Percentiles rank a stretch among this genome's conserved stretches.
phyloP scores from a whole-genome alignment of 805 yeast species.

The Ogataea populi-albae region DNA sequence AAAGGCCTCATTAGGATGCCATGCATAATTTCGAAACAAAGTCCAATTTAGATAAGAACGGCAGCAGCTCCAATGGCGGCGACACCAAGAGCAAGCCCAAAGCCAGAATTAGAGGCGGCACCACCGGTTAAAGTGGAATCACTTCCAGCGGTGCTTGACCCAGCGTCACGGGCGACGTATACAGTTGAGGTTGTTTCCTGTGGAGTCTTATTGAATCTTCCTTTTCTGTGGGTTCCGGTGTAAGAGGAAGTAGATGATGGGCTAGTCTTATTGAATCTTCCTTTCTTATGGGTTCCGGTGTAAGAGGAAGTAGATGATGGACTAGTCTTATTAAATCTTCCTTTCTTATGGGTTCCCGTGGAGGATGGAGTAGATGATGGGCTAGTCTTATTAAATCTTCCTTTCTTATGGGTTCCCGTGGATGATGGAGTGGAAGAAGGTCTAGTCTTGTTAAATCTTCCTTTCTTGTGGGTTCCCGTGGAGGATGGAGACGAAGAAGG shows the following conservation, averaged over 20 bases:
- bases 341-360: conserved; percentile 43
- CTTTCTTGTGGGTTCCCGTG: conserved; percentile 43
- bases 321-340: conserved; percentile 50
- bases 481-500: conserved; percentile 29
- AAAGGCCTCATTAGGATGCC: too few species aligned
- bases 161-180: conserved; percentile 23
- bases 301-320: conserved; percentile 30
- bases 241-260: conserved; percentile 28
- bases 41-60: conserved; percentile 13
- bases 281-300: conserved; percentile 53
- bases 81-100: conserved; percentile 18
- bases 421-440: conserved; percentile 35
- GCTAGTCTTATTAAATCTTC: conserved; percentile 51
- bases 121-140: conserved; percentile 23
- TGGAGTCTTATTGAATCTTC: conserved; percentile 50
- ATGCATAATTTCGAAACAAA: not conserved
- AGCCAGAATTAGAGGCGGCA: conserved; percentile 25
- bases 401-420: conserved; percentile 53
- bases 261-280: conserved; percentile 51
- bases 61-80: conserved; percentile 19
- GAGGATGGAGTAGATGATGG: conserved; percentile 30
- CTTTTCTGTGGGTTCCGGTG: conserved; percentile 43
- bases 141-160: conserved; percentile 15
- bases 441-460: conserved; percentile 50
- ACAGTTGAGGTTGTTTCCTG: conserved; percentile 38